Conservation (phyloP, 106 monocot genomes). For the Platanthera guangdongensis region DNA sequence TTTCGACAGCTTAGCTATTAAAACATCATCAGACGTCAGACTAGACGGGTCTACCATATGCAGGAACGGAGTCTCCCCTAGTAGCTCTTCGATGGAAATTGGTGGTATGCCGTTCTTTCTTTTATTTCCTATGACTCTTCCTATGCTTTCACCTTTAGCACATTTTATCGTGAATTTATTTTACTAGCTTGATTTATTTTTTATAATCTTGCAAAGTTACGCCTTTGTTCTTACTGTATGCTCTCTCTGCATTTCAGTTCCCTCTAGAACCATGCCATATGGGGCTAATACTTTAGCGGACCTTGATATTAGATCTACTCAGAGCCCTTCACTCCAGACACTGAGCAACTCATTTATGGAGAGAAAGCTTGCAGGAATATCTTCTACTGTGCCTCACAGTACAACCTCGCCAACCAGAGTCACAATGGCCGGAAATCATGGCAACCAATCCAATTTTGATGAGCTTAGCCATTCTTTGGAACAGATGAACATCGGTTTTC, state of each 20-base stretch:
- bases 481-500: conserved; percentile 50
- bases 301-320: conserved; percentile 39
- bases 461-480: conserved; percentile 50
- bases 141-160: conserved; percentile 1
- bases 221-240: background rate
- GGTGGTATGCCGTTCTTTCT: background rate
- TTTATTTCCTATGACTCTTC: background rate
- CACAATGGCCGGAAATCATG: conserved; percentile 24
- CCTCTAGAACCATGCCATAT: conserved; percentile 27
- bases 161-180: no score
- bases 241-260: conserved; percentile 5
- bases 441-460: conserved; percentile 19
- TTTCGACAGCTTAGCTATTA: background rate
- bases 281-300: conserved; percentile 23
- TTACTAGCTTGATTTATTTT: background rate
- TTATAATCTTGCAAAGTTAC: background rate
- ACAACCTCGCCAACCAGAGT: conserved; percentile 36
- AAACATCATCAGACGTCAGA: background rate
- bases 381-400: conserved; percentile 34
- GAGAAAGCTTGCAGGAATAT: conserved; percentile 21
- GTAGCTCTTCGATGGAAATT: background rate
- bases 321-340: conserved; percentile 29
- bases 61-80: conserved; percentile 1
- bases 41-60: background rate
- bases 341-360: conserved; percentile 37